Evolutionary conservation across 495 filamentous ascomycete species (phyloP).

Genomic region (Tuber indicum): DNA sequence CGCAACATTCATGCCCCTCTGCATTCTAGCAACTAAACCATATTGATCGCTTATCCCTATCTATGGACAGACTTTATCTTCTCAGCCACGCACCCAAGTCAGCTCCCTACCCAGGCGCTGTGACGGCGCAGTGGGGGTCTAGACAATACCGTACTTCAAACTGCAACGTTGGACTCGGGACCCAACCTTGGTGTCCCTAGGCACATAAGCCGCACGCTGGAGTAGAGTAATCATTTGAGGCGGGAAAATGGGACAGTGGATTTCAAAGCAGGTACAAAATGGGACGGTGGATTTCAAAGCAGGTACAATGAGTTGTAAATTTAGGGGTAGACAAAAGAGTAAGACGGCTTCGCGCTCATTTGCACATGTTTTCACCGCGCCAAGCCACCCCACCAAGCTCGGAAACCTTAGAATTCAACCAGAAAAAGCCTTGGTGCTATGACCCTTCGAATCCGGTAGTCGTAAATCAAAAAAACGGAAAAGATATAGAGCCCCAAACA

Average conservation of each 20-base stretch:
- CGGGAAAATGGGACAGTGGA: background rate
- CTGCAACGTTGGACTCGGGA: background rate
- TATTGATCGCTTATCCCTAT: background rate
- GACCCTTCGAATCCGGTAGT: background rate
- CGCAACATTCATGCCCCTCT: background rate
- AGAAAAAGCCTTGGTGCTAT: background rate
- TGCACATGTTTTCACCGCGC: background rate
- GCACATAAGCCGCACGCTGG: background rate
- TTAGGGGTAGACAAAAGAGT: background rate
- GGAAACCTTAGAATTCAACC: background rate
- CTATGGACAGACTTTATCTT: background rate
- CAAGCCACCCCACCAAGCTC: background rate
- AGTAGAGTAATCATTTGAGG: background rate
- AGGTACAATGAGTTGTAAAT: background rate
- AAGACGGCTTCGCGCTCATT: background rate
- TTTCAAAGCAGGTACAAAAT: background rate
- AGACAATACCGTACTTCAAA: background rate
- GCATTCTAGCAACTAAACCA: background rate
- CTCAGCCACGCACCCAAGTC: background rate
- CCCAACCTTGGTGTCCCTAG: background rate
- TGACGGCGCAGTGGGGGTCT: too few species aligned
- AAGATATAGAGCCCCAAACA: background rate
- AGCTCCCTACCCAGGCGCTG: background rate
- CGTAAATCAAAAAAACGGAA: slow-evolving; percentile 4
- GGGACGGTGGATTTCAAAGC: background rate